Percentiles rank a stretch among this genome's conserved stretches.
phyloP scores from a whole-genome alignment of 139 green algal genomes.

The Cymbomonas tetramitiformis region DNA sequence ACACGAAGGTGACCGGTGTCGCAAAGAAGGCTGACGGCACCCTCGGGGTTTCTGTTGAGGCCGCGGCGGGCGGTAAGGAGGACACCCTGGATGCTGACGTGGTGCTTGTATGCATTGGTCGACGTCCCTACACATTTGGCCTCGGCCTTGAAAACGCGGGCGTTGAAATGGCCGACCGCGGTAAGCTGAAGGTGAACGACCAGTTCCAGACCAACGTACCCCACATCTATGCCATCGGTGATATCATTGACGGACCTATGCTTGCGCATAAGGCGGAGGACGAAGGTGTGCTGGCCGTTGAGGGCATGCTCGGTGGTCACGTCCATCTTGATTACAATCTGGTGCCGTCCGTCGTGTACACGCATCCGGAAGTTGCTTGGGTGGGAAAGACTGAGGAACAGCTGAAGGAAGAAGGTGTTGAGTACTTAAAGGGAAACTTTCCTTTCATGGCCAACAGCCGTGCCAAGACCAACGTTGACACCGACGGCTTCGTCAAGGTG shows the following conservation, averaged over 20 bases:
- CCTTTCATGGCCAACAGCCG: conserved; percentile 89
- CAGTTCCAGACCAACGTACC: conserved; percentile 29
- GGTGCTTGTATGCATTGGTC: conserved; percentile 79
- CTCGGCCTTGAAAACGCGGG: conserved; percentile 77
- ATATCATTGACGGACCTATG: conserved; percentile 85
- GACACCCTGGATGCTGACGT: conserved; percentile 66
- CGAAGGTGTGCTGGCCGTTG: conserved; percentile 86
- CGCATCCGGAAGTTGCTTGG: conserved; percentile 69
- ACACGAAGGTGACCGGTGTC: conserved; percentile 44
- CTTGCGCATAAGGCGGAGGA: conserved; percentile 98
- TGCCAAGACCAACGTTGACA: conserved; percentile 70
- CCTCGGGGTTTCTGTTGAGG: conserved; percentile 48
- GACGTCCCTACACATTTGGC: conserved; percentile 33
- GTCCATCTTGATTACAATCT: conserved; percentile 96
- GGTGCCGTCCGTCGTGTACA: conserved; percentile 95
- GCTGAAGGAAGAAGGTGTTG: conserved; percentile 45
- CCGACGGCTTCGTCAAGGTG: conserved; percentile 75
- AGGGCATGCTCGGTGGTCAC: conserved; percentile 73
- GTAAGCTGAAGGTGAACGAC: conserved; percentile 45
- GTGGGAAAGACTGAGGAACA: conserved; percentile 74
- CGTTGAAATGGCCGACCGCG: conserved; percentile 55
- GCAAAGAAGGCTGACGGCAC: conserved; percentile 31
- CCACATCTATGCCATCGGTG: conserved; percentile 80
- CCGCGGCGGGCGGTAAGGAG: conserved; percentile 35
- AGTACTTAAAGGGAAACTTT: conserved; percentile 88